phyloP scores from a whole-genome alignment of 768 basidiomycete genomes.

The Suillus placidus region DNA sequence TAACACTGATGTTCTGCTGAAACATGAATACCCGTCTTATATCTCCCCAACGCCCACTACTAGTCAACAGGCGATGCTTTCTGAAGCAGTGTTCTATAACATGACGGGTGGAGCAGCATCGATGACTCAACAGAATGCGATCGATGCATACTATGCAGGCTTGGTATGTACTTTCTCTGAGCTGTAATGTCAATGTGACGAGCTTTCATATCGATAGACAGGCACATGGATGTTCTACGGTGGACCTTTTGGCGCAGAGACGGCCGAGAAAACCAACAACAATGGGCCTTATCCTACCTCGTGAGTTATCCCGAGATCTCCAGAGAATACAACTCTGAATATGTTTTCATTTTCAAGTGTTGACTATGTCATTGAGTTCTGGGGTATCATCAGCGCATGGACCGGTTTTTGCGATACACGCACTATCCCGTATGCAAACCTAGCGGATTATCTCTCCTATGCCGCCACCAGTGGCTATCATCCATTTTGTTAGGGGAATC shows the following conservation, averaged over 20 bases:
- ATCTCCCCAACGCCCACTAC: conserved; percentile 13
- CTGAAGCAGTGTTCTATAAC: conserved; percentile 21
- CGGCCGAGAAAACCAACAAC: conserved; percentile 11
- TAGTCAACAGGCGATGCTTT: conserved; percentile 17
- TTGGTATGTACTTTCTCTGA: conserved; percentile 17
- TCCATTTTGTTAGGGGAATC: conserved; percentile 18
- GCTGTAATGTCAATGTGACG: not conserved
- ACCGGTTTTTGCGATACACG: conserved; percentile 25
- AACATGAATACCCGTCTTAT: conserved; percentile 18
- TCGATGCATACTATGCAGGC: conserved; percentile 25
- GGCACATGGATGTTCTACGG: conserved; percentile 14
- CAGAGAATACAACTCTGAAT: not conserved
- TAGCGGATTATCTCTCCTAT: conserved; percentile 27
- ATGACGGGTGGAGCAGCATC: conserved; percentile 22
- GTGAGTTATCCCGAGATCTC: conserved; percentile 2
- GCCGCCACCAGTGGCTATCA: conserved; percentile 21
- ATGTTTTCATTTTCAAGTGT: conserved; percentile 9
- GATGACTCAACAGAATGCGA: conserved; percentile 24
- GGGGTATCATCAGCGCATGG: conserved; percentile 27
- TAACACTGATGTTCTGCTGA: conserved; percentile 24
- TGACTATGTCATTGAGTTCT: conserved; percentile 26
- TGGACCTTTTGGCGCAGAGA: conserved; percentile 14
- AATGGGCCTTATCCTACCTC: conserved; percentile 27
- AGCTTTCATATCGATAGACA: conserved; percentile 16
- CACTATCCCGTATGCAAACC: conserved; percentile 25